These are phyloP conservation scores for Petasospora rhodanensis DNA, from an alignment of 1,139 yeast genomes.

Conservation along the genomic window DNA sequence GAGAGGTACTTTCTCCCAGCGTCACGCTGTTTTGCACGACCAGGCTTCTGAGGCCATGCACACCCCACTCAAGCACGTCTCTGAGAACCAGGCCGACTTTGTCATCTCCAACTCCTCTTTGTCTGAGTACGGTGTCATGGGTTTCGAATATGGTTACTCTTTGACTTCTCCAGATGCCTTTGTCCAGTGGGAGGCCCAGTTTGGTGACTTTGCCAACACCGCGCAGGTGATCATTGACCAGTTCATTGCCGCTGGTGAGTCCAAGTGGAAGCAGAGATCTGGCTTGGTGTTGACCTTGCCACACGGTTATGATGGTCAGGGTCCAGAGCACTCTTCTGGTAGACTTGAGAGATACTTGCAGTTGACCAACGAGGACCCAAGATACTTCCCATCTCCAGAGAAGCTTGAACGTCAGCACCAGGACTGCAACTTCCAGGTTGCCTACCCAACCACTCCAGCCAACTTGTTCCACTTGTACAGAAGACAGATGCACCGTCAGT, in stretches of 20 bases:
- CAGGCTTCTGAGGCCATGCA: conserved; percentile 79
- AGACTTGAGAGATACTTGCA: conserved; percentile 96
- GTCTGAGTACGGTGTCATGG: conserved; percentile 98
- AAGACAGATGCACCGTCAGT: conserved; percentile 99
- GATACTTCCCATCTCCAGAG: conserved; percentile 85
- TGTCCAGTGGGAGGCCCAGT: conserved; percentile 99
- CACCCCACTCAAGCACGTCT: conserved; percentile 79
- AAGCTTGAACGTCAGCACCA: conserved; percentile 96
- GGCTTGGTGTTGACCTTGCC: conserved; percentile 95
- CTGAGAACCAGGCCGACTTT: conserved; percentile 81
- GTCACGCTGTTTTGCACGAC: conserved; percentile 98
- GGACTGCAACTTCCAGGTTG: conserved; percentile 97
- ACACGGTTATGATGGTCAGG: conserved; percentile 99
- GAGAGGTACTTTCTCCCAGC: conserved; percentile 99
- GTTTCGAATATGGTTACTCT: conserved; percentile 98
- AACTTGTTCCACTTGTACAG: conserved; percentile 94
- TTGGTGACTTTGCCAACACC: conserved; percentile 99
- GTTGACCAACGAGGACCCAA: conserved; percentile 93
- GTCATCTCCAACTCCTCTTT: conserved; percentile 93
- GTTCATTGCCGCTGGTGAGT: conserved; percentile 94
- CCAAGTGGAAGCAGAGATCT: conserved; percentile 98
- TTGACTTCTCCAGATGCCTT: conserved; percentile 95
- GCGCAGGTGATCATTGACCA: conserved; percentile 98
- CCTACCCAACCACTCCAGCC: conserved; percentile 97
- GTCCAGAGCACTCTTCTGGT: conserved; percentile 99